Conservation (phyloP, 495 filamentous ascomycete species). For the Penicillium flavigenum region DNA sequence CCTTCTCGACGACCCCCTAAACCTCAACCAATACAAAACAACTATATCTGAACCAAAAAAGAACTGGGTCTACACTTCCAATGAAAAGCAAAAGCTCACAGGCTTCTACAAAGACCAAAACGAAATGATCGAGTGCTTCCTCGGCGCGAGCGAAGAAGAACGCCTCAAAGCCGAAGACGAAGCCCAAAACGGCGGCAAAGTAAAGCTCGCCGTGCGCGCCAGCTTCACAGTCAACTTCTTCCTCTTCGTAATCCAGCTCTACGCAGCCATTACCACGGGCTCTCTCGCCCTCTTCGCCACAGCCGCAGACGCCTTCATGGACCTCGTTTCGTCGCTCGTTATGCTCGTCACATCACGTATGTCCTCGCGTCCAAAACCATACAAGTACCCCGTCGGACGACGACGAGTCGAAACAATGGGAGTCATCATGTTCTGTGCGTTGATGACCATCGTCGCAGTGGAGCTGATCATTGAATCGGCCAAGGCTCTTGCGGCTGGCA, state of each 20-base stretch:
- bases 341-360: conserved; percentile 54
- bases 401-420: conserved; percentile 56
- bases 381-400: conserved; percentile 58
- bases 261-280: conserved; percentile 56
- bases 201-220: conserved; percentile 56
- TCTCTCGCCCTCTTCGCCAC: conserved; percentile 58
- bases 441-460: conserved; percentile 58
- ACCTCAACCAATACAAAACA: conserved; percentile 20
- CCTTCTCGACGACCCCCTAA: conserved; percentile 10
- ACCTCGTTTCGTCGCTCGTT: conserved; percentile 57
- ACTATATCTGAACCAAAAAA: conserved; percentile 8
- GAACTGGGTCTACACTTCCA: conserved; percentile 10
- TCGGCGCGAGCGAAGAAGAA: conserved; percentile 54
- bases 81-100: conserved; percentile 13
- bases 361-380: conserved; percentile 52
- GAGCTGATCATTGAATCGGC: conserved; percentile 54
- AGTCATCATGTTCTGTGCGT: conserved; percentile 58
- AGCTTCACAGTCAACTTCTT: conserved; percentile 54
- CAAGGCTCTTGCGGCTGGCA: conserved; percentile 42
- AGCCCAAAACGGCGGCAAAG: conserved; percentile 49
- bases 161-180: conserved; percentile 47
- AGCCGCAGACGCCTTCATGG: conserved; percentile 59
- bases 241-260: conserved; percentile 58
- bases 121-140: conserved; percentile 54
- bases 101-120: conserved; percentile 55